These are phyloP conservation scores for Termitomyces sp. DNA, from an alignment of 768 basidiomycete species.

Conservation along the genomic window DNA sequence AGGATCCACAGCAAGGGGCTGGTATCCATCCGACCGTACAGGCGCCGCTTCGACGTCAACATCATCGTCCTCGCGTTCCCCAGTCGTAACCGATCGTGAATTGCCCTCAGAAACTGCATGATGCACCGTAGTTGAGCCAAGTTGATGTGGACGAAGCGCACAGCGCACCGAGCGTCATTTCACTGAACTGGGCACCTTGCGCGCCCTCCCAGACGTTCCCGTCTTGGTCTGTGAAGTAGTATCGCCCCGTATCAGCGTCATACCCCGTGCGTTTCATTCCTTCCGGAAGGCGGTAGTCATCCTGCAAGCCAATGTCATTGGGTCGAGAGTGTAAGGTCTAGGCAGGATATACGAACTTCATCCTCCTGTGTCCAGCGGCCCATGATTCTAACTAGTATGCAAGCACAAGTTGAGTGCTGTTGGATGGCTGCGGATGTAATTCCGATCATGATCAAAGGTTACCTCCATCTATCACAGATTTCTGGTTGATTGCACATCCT, in stretches of 20 bases:
- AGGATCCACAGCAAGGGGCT: constrained; percentile 43
- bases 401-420: too few relatives aligned
- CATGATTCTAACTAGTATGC: constrained; percentile 11
- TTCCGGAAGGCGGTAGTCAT: constrained; percentile 45
- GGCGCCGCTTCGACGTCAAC: constrained; percentile 57
- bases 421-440: background rate
- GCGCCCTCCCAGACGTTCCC: constrained; percentile 54
- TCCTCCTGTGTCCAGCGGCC: constrained; percentile 43
- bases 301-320: constrained; percentile 24
- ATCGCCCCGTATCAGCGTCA: constrained; percentile 63
- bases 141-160: background rate
- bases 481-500: too few relatives aligned
- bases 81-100: constrained; percentile 8
- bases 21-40: constrained; percentile 48
- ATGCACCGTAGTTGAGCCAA: background rate
- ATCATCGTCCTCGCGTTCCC: constrained; percentile 33
- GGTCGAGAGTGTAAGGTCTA: background rate
- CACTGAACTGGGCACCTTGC: constrained; percentile 59
- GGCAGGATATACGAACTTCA: constrained; percentile 24
- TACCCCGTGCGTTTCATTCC: constrained; percentile 70
- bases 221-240: constrained; percentile 54
- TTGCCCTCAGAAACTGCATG: constrained; percentile 13
- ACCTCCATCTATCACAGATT: too few relatives aligned
- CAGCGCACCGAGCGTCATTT: constrained; percentile 28
- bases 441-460: too few relatives aligned